Base-by-base conservation (phyloP, 1,284 basidiomycete species). In the Mycena citricolor region DNA sequence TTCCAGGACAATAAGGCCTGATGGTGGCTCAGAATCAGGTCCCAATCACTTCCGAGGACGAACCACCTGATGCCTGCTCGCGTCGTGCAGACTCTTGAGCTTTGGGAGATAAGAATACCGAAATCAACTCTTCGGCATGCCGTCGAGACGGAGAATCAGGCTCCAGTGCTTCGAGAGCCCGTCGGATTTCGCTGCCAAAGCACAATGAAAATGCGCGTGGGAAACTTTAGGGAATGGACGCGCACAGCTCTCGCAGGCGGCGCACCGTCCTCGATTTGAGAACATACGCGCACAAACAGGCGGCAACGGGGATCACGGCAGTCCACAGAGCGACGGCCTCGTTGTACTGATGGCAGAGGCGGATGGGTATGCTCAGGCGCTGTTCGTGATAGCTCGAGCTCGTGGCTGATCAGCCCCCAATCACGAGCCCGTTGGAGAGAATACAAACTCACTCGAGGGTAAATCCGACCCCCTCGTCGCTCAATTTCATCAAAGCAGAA, bases 1-100 rank as follows among this genome's bases (percentile, higher is more conserved):
- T 44, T 83, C 77, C 30, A 82, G 59, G 51, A 94, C 79, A 39
- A 93, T 73, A 30, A 93, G 70, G 39, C 89, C 86, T 86, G 52
- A 46, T 22, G 31, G 8, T 7, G 7, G 17, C n/a, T n/a, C n/a
- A n/a, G n/a, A n/a, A n/a, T n/a, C n/a, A n/a, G n/a, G n/a, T n/a
- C n/a, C n/a, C n/a, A n/a, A n/a, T n/a, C n/a, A n/a, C n/a, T n/a
- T n/a, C n/a, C n/a, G n/a, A n/a, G n/a, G n/a, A n/a, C n/a, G n/a
- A n/a, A n/a, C n/a, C n/a, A n/a, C n/a, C n/a, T n/a, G n/a, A n/a
- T n/a, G n/a, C n/a, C n/a, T n/a, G n/a, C n/a, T n/a, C n/a, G n/a
- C n/a, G n/a, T n/a, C n/a, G n/a, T n/a, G n/a, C n/a, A n/a, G n/a
- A n/a, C n/a, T n/a, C n/a, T n/a, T n/a, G n/a, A n/a, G n/a, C n/a